Evolutionary conservation across 208 protist genomes (phyloP).

Genomic region (Trichomonas vaginalis): DNA sequence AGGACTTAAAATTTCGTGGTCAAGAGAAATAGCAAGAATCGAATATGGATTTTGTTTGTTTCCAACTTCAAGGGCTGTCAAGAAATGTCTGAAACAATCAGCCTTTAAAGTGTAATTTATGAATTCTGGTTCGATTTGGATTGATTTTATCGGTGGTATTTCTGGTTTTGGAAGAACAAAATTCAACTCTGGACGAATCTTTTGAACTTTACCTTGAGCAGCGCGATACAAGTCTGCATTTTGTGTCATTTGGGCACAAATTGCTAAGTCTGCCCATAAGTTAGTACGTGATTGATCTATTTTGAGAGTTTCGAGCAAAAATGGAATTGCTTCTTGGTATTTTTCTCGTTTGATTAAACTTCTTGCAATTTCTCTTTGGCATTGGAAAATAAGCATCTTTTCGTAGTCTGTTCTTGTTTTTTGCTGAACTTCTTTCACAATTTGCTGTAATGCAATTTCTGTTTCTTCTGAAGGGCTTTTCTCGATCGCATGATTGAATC

Average conservation of each 20-base stretch:
- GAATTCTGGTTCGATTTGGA: not conserved
- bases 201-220: not conserved
- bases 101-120: not conserved
- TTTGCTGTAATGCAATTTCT: not conserved
- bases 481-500: not conserved
- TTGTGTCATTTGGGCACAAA: not conserved
- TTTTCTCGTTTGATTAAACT: not conserved
- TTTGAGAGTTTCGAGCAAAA: not conserved
- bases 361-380: conserved; percentile 7
- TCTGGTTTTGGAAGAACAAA: not conserved
- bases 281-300: not conserved
- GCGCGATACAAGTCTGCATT: not conserved
- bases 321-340: conserved; percentile 3
- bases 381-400: conserved; percentile 1
- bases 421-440: not conserved
- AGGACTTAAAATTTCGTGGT: not conserved
- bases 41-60: not conserved
- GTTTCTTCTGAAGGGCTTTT: not conserved
- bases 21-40: not conserved
- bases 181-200: not conserved
- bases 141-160: not conserved
- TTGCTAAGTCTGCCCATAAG: not conserved
- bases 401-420: not conserved
- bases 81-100: not conserved
- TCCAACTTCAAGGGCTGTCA: not conserved